Conservation (phyloP, 371 early-diverging fungal species). For the Mucor saturninus region DNA sequence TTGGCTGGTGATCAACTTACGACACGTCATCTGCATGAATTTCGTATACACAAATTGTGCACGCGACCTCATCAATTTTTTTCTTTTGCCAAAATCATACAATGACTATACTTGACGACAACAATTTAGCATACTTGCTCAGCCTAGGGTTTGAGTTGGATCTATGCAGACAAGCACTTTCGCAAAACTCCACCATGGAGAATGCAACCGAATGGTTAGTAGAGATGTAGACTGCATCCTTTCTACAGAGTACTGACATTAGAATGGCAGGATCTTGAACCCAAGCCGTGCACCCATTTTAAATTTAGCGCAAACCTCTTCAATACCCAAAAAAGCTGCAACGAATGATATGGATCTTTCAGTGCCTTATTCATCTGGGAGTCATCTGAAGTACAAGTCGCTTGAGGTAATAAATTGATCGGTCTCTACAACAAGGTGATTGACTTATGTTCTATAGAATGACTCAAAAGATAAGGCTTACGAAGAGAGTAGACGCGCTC, state of each 20-base stretch:
- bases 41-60: too few relatives aligned
- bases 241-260: too few relatives aligned
- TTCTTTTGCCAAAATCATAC: background rate
- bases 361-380: background rate
- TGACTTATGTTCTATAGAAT: background rate
- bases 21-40: too few relatives aligned
- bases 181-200: slow-evolving; percentile 27
- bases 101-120: slow-evolving; percentile 21
- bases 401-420: background rate
- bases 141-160: slow-evolving; percentile 43
- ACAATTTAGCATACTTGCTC: slow-evolving; percentile 36
- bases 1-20: too few relatives aligned
- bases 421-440: background rate
- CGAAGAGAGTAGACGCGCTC: slow-evolving; percentile 1
- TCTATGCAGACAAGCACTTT: slow-evolving; percentile 34
- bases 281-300: slow-evolving; percentile 8
- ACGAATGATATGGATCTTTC: background rate
- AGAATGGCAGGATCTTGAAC: slow-evolving; percentile 10
- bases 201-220: slow-evolving; percentile 42
- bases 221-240: background rate
- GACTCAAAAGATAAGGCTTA: slow-evolving; percentile 2
- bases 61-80: background rate
- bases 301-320: background rate
- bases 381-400: background rate
- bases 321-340: background rate